These are phyloP conservation scores for Pyrenochaeta sp. DNA, from an alignment of 2,329 filamentous ascomycete species.

Conservation along the genomic window DNA sequence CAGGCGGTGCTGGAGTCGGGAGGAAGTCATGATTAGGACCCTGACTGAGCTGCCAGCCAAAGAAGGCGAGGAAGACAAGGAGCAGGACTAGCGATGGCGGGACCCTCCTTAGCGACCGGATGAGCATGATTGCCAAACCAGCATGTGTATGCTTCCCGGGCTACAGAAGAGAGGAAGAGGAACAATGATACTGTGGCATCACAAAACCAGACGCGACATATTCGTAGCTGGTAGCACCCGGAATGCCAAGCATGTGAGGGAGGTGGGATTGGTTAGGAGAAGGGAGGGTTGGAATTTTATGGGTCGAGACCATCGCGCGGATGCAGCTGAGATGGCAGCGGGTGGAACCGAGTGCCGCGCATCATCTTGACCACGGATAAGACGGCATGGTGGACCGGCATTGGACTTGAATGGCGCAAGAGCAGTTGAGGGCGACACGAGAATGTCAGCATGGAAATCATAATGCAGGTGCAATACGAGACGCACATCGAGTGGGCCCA, in stretches of 20 bases:
- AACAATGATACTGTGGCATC: slow-evolving; percentile 9
- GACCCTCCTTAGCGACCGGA: slow-evolving; percentile 31
- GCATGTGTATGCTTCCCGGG: not conserved
- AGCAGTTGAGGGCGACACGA: not conserved
- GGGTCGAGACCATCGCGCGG: slow-evolving; percentile 16
- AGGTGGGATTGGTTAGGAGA: slow-evolving; percentile 20
- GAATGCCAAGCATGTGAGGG: slow-evolving; percentile 31
- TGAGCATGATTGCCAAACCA: slow-evolving; percentile 32
- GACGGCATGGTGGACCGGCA: not conserved
- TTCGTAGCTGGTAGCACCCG: slow-evolving; percentile 19
- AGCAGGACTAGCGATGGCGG: slow-evolving; percentile 35
- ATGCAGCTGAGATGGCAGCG: not conserved
- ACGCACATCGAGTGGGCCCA: slow-evolving; percentile 9
- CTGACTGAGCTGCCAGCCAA: slow-evolving; percentile 42
- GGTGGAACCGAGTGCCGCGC: slow-evolving; percentile 1
- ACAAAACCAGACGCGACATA: slow-evolving; percentile 12
- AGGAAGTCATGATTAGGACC: slow-evolving; percentile 23
- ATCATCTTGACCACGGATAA: slow-evolving; percentile 5
- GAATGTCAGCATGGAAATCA: not conserved
- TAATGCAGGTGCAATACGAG: slow-evolving; percentile 1
- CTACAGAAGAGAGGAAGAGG: not conserved
- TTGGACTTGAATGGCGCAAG: not conserved
- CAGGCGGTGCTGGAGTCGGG: slow-evolving; percentile 16
- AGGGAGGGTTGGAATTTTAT: slow-evolving; percentile 9
- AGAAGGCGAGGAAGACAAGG: slow-evolving; percentile 39